These are phyloP conservation scores for Nitzschia inconspicua DNA, from an alignment of 108 stramenopile species.

Conservation along the genomic window DNA sequence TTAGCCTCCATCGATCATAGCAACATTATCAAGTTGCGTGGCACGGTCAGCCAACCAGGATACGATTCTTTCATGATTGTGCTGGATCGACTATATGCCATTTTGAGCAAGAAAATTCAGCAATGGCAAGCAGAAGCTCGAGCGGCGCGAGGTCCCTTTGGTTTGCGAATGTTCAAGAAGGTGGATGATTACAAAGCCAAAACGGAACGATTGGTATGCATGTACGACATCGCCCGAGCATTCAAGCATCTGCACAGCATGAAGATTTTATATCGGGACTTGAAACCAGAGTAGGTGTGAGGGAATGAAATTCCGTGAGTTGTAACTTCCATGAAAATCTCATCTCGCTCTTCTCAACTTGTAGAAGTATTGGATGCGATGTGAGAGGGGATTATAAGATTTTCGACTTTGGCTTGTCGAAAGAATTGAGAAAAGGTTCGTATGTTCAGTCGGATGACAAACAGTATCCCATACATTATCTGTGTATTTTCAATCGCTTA, in stretches of 20 bases:
- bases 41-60: conserved; percentile 31
- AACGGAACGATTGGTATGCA: too few species aligned
- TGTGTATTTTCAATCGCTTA: too few species aligned
- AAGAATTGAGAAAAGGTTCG: conserved; percentile 43
- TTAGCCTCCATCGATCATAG: conserved; percentile 43
- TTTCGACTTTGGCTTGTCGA: conserved; percentile 57
- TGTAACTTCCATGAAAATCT: too few species aligned
- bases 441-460: too few species aligned
- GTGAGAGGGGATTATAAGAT: conserved; percentile 32
- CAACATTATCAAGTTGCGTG: conserved; percentile 54
- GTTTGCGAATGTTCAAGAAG: conserved; percentile 5
- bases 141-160: too few species aligned
- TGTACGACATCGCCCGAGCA: conserved; percentile 12
- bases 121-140: conserved; percentile 41
- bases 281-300: conserved; percentile 28
- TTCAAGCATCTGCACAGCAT: conserved; percentile 2
- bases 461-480: too few species aligned
- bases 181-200: too few species aligned
- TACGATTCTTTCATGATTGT: conserved; percentile 35
- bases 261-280: conserved; percentile 15
- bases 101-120: conserved; percentile 42
- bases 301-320: too few species aligned
- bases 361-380: too few species aligned
- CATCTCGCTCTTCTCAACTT: conserved; percentile 1
- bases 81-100: conserved; percentile 45